Evolutionary conservation across 257 asterid genomes (phyloP).

Genomic region (Hygrophila difformis): DNA sequence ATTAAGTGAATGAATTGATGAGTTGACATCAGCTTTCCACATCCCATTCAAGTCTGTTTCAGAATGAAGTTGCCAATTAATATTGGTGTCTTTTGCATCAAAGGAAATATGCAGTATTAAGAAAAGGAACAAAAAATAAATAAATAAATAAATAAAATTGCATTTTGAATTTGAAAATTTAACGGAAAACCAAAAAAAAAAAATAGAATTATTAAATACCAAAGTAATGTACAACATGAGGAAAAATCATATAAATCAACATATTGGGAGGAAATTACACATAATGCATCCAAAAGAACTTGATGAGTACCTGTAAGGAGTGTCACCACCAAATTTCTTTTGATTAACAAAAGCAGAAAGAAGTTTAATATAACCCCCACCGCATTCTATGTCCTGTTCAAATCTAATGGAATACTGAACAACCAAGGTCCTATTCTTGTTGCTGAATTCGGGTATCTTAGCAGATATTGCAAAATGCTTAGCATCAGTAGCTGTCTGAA

Average conservation of each 20-base stretch:
- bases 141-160: no score
- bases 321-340: conserved; percentile 96
- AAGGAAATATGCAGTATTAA: not conserved
- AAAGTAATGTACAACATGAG: not conserved
- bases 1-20: no score
- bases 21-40: not conserved
- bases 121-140: no score
- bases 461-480: conserved; percentile 88
- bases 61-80: no score
- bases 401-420: conserved; percentile 79
- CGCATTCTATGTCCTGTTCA: conserved; percentile 97
- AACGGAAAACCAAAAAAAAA: no score
- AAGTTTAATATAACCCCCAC: conserved; percentile 95
- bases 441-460: conserved; percentile 85
- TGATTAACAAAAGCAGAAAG: conserved; percentile 87
- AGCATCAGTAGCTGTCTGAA: conserved; percentile 83
- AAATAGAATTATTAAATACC: no score
- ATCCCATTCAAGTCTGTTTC: no score
- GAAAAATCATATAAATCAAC: not conserved
- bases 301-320: conserved; percentile 84
- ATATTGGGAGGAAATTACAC: not conserved
- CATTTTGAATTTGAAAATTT: no score
- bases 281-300: conserved; percentile 1
- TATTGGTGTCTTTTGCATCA: not conserved
- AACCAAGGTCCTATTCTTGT: conserved; percentile 83